Percentiles rank a stretch among this genome's conserved stretches.
Evolutionary conservation across 129 eudicot genomes (phyloP).

Genomic region (Lactuca saligna): DNA sequence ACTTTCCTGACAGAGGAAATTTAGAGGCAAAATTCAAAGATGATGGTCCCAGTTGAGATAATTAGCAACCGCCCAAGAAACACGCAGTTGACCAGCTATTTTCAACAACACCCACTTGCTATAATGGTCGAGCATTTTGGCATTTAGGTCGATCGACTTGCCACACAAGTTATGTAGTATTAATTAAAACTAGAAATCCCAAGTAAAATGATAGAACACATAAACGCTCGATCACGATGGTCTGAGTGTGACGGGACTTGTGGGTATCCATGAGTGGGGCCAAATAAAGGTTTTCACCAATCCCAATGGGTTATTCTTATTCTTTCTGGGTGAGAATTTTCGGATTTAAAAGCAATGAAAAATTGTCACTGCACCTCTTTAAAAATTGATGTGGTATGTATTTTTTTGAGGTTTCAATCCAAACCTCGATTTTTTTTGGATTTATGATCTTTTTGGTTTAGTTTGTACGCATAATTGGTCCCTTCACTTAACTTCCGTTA

Average conservation of each 20-base stretch:
- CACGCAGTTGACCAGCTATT: conserved; percentile 4
- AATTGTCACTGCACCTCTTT: too few relatives aligned
- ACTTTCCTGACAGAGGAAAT: neutral
- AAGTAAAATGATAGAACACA: neutral
- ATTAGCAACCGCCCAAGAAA: neutral
- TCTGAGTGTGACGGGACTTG: neutral
- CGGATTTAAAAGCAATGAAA: too few relatives aligned
- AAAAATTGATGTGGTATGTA: too few relatives aligned
- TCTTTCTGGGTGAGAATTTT: too few relatives aligned
- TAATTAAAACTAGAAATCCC: neutral
- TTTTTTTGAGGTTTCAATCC: too few relatives aligned
- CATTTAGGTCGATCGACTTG: neutral
- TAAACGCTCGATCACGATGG: neutral
- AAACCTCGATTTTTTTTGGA: too few relatives aligned
- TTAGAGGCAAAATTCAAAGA: conserved; percentile 5
- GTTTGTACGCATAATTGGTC: too few relatives aligned
- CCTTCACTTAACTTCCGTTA: too few relatives aligned
- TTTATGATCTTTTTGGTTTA: too few relatives aligned
- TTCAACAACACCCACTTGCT: neutral
- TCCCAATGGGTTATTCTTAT: too few relatives aligned
- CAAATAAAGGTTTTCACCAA: neutral
- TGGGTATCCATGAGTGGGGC: neutral
- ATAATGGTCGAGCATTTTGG: too few relatives aligned
- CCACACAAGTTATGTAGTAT: neutral
- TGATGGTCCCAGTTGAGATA: neutral